Conservation (phyloP, 441 rosid genomes). For the Euphorbia celastroides region DNA sequence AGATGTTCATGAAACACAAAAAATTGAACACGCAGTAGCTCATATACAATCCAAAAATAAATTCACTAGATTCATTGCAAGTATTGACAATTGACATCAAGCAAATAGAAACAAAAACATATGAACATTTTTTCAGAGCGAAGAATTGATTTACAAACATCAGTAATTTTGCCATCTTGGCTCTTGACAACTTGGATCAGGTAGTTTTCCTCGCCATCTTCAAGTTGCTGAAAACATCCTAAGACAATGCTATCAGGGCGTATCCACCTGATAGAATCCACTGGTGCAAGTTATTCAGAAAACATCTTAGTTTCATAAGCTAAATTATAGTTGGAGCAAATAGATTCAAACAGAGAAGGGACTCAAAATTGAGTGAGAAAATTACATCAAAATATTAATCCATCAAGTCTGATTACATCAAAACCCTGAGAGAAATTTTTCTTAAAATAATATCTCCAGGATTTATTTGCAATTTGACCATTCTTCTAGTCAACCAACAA, state of each 20-base stretch:
- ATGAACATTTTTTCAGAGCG: not conserved
- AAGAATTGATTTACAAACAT: slow-evolving; percentile 46
- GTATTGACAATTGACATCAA: not conserved
- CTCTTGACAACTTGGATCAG: slow-evolving; percentile 71
- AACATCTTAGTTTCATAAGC: slow-evolving; percentile 26
- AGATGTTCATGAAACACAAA: not conserved
- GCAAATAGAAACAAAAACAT: not conserved
- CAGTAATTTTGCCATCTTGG: slow-evolving; percentile 56
- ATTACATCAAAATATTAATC: not conserved
- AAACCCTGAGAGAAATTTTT: not conserved
- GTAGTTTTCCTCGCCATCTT: slow-evolving; percentile 76
- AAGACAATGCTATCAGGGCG: slow-evolving; percentile 63
- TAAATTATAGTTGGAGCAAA: not conserved
- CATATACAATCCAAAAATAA: not conserved
- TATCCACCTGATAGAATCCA: slow-evolving; percentile 91
- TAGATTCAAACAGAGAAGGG: not conserved
- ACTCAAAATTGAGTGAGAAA: not conserved
- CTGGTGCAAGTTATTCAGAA: slow-evolving; percentile 46
- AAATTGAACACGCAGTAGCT: slow-evolving; percentile 3
- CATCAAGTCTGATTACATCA: not conserved
- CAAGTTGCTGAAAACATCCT: slow-evolving; percentile 64
- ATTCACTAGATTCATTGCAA: not conserved
- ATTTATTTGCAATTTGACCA: not conserved
- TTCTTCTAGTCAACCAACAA: not conserved
- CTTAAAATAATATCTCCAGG: not conserved